A percentile compares a stretch with the other conserved stretches of the same genome.
Conservation (phyloP, 495 filamentous ascomycete genomes). For the Rusavskia elegans region DNA sequence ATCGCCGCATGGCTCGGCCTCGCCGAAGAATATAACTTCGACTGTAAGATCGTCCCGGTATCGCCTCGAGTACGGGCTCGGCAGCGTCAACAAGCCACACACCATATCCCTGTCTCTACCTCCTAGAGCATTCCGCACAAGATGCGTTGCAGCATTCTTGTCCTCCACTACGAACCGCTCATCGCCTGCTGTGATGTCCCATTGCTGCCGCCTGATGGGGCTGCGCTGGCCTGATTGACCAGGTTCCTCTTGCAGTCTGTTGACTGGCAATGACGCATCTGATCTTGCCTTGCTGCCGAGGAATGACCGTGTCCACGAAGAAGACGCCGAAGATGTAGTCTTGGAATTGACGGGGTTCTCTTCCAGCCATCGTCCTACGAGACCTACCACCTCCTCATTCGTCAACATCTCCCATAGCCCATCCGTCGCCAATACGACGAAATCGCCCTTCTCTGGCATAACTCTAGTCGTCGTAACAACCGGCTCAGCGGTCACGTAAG, state of each 20-base stretch:
- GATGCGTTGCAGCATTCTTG: conserved; percentile 89
- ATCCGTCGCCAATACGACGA: conserved; percentile 92
- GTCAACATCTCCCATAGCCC: conserved; percentile 99
- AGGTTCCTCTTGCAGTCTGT: conserved; percentile 23
- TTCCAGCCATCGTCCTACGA: conserved; percentile 95
- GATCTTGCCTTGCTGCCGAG: conserved; percentile 21
- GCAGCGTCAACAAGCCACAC: conserved; percentile 81
- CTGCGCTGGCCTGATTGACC: conserved; percentile 38
- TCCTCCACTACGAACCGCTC: conserved; percentile 86
- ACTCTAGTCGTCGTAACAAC: conserved; percentile 91
- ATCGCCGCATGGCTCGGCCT: conserved; percentile 43
- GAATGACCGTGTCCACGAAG: conserved; percentile 30
- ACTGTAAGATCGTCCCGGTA: conserved; percentile 95
- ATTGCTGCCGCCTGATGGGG: conserved; percentile 75
- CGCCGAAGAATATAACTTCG: conserved; percentile 96
- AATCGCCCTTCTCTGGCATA: conserved; percentile 79
- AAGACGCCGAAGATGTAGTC: conserved; percentile 21
- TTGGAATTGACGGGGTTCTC: conserved; percentile 34
- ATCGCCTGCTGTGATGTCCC: conserved; percentile 50
- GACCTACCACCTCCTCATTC: conserved; percentile 92
- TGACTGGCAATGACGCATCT: conserved; percentile 32
- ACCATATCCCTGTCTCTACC: conserved; percentile 90
- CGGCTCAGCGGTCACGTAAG: conserved; percentile 95
- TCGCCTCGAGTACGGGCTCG: conserved; percentile 74
- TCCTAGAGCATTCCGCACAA: conserved; percentile 89